Base-by-base conservation (phyloP, 73 alveolate genomes). In the Stentor coeruleus region DNA sequence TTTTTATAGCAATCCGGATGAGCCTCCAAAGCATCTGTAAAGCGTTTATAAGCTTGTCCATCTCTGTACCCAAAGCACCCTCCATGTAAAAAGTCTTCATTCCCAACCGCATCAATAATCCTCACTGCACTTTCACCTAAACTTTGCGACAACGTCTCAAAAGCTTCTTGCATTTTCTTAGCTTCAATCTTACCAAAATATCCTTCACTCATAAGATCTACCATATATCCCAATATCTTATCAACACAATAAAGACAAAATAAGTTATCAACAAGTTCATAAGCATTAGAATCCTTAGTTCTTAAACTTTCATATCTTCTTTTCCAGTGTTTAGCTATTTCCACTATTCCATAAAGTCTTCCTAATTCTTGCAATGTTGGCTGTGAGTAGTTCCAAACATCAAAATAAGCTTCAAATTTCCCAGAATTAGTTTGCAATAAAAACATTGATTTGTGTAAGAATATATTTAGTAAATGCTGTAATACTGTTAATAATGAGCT, bases 81-180 rank as follows among this genome's bases (percentile, higher is more conserved):
- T 76, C 82, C 82, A 28, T 81, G 37, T 41, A 86, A 39, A 58
- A 66, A 59, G 38, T 80, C 91, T 20, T 87, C 88, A 38, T 84
- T 84, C 37, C 85, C 91, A 37, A 86, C 57, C 0, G 91, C 89
- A 86, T 86, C 91, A 30, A 86, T 39, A 60, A 86, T 82, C 33
- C 83, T 74, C 31, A 86, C 41, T 49, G 84, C 87, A 39, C 81
- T 74, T 37, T 86, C 91, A 42, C 83, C 83, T 28, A 86, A n/a
- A n/a, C n/a, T n/a, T n/a, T n/a, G n/a, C n/a, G n/a, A n/a, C n/a
- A n/a, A n/a, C n/a, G n/a, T n/a, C n/a, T n/a, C n/a, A n/a, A n/a
- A n/a, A n/a, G n/a, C n/a, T n/a, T n/a, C n/a, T n/a, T n/a, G n/a
- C n/a, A n/a, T n/a, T n/a, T n/a, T n/a, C n/a, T n/a, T n/a, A n/a